A percentile compares a stretch with the other conserved stretches of the same genome.
These are phyloP conservation scores for Trametes versicolor DNA, from an alignment of 1,284 basidiomycete species.

Conservation along the genomic window DNA sequence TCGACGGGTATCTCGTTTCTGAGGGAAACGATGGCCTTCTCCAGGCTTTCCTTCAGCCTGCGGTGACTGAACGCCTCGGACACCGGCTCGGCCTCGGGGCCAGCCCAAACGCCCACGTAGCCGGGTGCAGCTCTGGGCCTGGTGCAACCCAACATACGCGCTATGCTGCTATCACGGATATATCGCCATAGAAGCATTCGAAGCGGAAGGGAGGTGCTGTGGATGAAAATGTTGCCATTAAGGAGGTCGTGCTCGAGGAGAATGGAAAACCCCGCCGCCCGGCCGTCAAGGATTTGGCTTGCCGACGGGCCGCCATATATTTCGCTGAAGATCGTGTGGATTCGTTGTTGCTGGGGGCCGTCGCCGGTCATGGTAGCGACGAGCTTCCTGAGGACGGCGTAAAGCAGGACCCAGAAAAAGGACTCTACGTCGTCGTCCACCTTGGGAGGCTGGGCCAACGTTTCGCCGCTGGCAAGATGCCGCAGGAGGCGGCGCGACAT, in stretches of 20 bases:
- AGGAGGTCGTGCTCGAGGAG: background rate
- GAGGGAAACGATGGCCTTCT: background rate
- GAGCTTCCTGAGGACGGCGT: conserved; percentile 1
- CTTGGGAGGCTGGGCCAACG: background rate
- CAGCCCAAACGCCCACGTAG: no score
- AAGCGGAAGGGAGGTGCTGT: background rate
- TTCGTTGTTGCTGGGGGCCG: background rate
- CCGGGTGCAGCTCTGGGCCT: no score
- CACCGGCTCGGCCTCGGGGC: background rate
- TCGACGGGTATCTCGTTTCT: background rate
- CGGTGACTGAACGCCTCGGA: background rate
- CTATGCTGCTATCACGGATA: no score
- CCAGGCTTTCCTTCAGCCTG: background rate
- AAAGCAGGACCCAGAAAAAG: conserved; percentile 7
- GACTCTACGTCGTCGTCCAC: conserved; percentile 7
- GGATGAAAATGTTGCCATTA: background rate
- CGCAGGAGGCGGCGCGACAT: conserved; percentile 5
- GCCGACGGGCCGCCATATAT: background rate
- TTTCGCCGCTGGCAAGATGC: background rate
- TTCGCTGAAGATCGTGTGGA: background rate
- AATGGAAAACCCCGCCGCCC: no score
- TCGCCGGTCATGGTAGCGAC: background rate
- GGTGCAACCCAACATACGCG: no score
- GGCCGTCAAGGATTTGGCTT: no score
- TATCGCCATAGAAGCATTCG: background rate